Evolutionary conservation across 2,329 filamentous ascomycete species (phyloP), one percentile per base, ranked within the genome.

Genomic region (Penicillium sp.): DNA sequence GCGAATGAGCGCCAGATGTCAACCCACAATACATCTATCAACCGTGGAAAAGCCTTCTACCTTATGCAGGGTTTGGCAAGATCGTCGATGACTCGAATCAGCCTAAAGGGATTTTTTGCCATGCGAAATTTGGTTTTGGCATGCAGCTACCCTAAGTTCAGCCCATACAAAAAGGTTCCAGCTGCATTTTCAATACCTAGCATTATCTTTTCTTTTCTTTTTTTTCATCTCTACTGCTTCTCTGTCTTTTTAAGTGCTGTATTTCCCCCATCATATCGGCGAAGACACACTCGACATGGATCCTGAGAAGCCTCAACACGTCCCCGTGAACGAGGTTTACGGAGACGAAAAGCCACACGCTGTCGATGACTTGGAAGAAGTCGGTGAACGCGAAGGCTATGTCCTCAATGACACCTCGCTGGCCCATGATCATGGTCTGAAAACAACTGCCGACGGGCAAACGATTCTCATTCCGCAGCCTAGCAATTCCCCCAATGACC

Each of bases 391-490:
- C 4, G 50, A 50, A 22, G 50, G 50, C 2, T 52, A 52, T 27
- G 35, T 52, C 2, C 10, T 52, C 10, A 47, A 50, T 16, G 47
- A 52, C 37, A 29, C 37, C 10, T 35, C 40, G 16, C 24, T 52
- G 16, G 46, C 39, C 18, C 42, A 50, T 13, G 39, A 52, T 3
- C 38, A 18, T 29, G 50, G 47, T n/a, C 57, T 68, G 14, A 65
- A 69, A 42, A 63, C 58, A 23, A 58, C 65, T 1, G 32, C 37
- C 7, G 66, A 70, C 49, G 67, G 66, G 5, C 52, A 57, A 11
- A 68, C 60, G 1, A 59, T 70, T 40, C 60, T 71, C 7, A 64
- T 70, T 10, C 68, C 69, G 0, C 68, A 71, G 37, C 69, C 69
- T 6, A 66, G 57, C 18, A 56, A 67, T 38, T 65, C 69, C 26